Base-by-base conservation (phyloP, 345 rosid species). In the Iberis pinnata region DNA sequence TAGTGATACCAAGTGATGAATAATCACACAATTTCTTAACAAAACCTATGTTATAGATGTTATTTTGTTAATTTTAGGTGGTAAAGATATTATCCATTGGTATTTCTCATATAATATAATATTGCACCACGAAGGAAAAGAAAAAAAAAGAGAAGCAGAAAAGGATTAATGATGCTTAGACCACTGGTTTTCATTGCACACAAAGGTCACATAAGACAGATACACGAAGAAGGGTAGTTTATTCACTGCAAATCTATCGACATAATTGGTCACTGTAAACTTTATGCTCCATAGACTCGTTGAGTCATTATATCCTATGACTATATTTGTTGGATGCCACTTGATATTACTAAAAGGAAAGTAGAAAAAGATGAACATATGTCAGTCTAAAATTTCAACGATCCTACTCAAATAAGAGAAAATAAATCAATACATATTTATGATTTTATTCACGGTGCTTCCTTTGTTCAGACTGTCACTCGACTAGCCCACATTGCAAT, bases 191-290 rank as follows among this genome's bases (percentile, higher is more conserved):
- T 56, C 52, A 49, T 56, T 53, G 75, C 67, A 48, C 61, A 43
- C 52, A 65, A 49, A 41, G 35, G 43, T 55, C 43, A 55, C 6
- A 25, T 58, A 65, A 65, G 64, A 65, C 64, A 65, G 45, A 65
- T 43, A 62, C 59, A 73, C 72, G 66, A 67, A 60, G 62, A 67
- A 60, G 46, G 67, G 67, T 67, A 54, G 61, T n/a, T 67, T 29
- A 64, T 61, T 68, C 61, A 53, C 51, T 60, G 56, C 40, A 60
- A 67, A 60, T 57, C 63, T 45, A 15, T 59, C 14, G 61, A 66
- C 26, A 56, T 68, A 64, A 70, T 73, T 60, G 47, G 67, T 48
- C 62, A 67, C 62, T 60, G 40, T 47, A 24, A 67, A 41, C 61
- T 60, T 60, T 60, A 3, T 47, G 65, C 55, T 31, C 29, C 65